Evolutionary conservation across 2,329 filamentous ascomycete genomes (phyloP).

Genomic region (Trichoderma sp.): DNA sequence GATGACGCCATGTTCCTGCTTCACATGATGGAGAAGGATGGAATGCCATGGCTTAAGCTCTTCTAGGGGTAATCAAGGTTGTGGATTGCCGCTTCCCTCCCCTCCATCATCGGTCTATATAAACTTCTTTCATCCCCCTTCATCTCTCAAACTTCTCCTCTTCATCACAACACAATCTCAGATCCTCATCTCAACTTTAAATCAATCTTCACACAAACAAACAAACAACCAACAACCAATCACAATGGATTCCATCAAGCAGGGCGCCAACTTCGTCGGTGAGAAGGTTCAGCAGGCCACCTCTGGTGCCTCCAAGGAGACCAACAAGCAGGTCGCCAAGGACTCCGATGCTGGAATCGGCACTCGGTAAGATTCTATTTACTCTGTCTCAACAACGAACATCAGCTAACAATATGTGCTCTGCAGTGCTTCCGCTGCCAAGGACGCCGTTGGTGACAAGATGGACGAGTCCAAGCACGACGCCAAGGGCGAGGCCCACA

Average conservation of each 20-base stretch:
- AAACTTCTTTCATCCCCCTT: slow-evolving; percentile 16
- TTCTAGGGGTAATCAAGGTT: background rate
- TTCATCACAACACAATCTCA: slow-evolving; percentile 18
- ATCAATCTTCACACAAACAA: background rate
- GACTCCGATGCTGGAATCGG: slow-evolving; percentile 48
- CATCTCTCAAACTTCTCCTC: background rate
- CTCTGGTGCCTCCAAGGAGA: slow-evolving; percentile 63
- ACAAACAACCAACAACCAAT: slow-evolving; percentile 32
- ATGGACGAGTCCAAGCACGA: slow-evolving; percentile 43
- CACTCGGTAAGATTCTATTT: slow-evolving; percentile 50
- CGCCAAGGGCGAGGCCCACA: slow-evolving; percentile 45
- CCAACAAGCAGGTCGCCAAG: slow-evolving; percentile 70
- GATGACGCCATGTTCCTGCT: slow-evolving; percentile 23
- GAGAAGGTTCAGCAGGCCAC: slow-evolving; percentile 61
- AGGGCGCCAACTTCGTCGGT: slow-evolving; percentile 66
- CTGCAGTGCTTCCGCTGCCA: slow-evolving; percentile 47
- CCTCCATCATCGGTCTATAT: slow-evolving; percentile 17
- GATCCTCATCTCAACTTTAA: background rate
- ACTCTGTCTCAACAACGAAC: background rate
- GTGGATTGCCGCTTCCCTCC: background rate
- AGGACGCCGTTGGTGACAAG: slow-evolving; percentile 53
- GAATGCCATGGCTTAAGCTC: slow-evolving; percentile 10
- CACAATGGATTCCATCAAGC: slow-evolving; percentile 57
- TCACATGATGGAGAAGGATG: slow-evolving; percentile 13
- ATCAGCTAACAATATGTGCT: slow-evolving; percentile 10